Evolutionary conservation across 2,329 filamentous ascomycete species (phyloP).

Genomic region (Penicillium occitanis): DNA sequence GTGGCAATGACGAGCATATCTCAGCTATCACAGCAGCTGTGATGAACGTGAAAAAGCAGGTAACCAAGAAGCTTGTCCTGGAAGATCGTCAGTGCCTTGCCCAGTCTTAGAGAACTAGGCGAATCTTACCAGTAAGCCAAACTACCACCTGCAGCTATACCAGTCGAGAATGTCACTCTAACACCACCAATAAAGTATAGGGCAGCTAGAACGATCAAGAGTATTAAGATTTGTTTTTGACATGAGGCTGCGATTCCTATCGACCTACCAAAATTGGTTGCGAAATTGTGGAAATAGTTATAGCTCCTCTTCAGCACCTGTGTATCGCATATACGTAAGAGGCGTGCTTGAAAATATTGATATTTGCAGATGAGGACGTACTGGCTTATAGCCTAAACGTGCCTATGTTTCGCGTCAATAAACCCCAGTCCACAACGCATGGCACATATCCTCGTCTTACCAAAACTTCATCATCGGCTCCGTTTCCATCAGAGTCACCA

Average conservation of each 20-base stretch:
- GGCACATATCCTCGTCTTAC: neutral
- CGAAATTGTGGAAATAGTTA: neutral
- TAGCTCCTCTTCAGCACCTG: neutral
- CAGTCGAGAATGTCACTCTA: neutral
- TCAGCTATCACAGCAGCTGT: neutral
- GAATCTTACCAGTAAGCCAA: neutral
- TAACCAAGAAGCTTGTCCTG: neutral
- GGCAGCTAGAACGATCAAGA: neutral
- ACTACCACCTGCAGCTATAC: neutral
- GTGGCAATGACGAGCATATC: neutral
- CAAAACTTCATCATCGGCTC: neutral
- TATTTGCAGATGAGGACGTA: neutral
- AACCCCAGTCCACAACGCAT: neutral
- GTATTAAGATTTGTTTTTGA: neutral
- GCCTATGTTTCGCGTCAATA: neutral
- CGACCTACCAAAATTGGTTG: neutral
- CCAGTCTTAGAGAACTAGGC: neutral
- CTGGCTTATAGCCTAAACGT: neutral
- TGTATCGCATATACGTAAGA: neutral
- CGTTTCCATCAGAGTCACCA: neutral
- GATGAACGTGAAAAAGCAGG: neutral
- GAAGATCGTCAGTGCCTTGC: neutral
- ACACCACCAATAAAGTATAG: neutral
- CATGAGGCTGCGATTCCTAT: neutral
- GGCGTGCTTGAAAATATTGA: neutral